Base-by-base conservation (phyloP, 495 filamentous ascomycete species). In the Talaromyces nanjingensis region DNA sequence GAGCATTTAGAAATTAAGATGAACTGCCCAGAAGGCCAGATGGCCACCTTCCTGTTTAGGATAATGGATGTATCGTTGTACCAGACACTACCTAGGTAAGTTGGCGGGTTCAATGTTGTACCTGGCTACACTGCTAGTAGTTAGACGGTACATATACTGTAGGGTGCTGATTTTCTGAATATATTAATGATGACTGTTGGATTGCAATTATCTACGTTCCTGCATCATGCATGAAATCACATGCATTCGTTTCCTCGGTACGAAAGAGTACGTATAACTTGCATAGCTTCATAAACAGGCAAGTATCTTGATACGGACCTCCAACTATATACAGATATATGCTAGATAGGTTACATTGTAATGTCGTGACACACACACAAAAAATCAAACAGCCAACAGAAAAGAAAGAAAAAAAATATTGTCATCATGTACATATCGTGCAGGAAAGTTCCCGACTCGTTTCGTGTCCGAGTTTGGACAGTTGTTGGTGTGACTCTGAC, bases 381-480 rank as follows among this genome's bases (percentile, higher is more conserved):
- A 67, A 63, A 64, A 62, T 61, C 34, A 14, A 31, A 53, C 18
- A 53, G 27, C 37, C 22, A 49, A 60, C 55, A 62, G 45, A 67
- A 64, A 66, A 67, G 57, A 64, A 73, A 24, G 59, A 62, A 54
- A 24, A 11, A 31, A 31, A 58, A 58, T 62, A 61, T 29, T 64
- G 56, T 25, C 14, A 56, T 67, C 72, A 79, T 74, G 65, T 74
- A 75, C 74, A 78, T 64, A 71, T 66, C 60, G 76, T 73, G 66
- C 76, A 79, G 53, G 72, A 71, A 62, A 79, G 63, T 59, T 78
- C 77, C 65, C 66, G 64, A 64, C 70, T 68, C 42, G 71, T 65
- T 64, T 71, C 60, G 65, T 65, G 55, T 68, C 70, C 6, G 63
- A 27, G 49, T 18, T 61, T 54, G 67, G 68, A 64, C 37, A 72